Evolutionary conservation across 2,329 filamentous ascomycete genomes (phyloP), one percentile per base, ranked within the genome.

Genomic region (Trichoderma breve): DNA sequence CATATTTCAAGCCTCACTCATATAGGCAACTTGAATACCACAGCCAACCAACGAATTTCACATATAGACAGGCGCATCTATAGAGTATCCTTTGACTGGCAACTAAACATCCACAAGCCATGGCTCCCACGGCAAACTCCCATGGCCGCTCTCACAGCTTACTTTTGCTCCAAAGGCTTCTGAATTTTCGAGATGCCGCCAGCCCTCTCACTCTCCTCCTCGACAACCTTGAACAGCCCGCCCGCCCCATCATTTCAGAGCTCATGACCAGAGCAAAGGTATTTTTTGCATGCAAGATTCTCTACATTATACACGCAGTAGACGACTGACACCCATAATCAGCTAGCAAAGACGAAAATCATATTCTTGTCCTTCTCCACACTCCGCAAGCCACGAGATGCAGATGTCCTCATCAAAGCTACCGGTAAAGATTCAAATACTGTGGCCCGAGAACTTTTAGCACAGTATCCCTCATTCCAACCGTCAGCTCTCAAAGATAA

Each of bases 201-300:
- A 97, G 94, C 63, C 95, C 95, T 3, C 90, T 98, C 77, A 98
- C 95, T 0, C 84, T 98, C 30, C 82, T 98, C 3, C 86, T 97
- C 71, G 95, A 98, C 81, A 93, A 87, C 39, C 85, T 98, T 34
- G 94, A 97, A 82, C 94, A 97, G 82, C 90, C 91, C 30, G 93
- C 90, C 7, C 86, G 85, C 34, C 90, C 91, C 0, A 82, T 97
- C 4, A 74, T 95, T 2, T 83, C 84, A 21, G 94, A 97, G 81
- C 93, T 95, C 81, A 88, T 93, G 69, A 84, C 86, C 61, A 88
- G 95, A 76, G 93, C 92, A 70, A 93, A 91, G 84, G 93, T 92
- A 76, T 72, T 82, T 5, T n/a, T 47, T n/a, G n/a, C n/a, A n/a
- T n/a, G 12, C 11, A 28, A 8, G 1, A 7, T 7, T 24, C 7